Conservation (phyloP, 2,329 filamentous ascomycete genomes). For the Ilyonectria mors-panacis region DNA sequence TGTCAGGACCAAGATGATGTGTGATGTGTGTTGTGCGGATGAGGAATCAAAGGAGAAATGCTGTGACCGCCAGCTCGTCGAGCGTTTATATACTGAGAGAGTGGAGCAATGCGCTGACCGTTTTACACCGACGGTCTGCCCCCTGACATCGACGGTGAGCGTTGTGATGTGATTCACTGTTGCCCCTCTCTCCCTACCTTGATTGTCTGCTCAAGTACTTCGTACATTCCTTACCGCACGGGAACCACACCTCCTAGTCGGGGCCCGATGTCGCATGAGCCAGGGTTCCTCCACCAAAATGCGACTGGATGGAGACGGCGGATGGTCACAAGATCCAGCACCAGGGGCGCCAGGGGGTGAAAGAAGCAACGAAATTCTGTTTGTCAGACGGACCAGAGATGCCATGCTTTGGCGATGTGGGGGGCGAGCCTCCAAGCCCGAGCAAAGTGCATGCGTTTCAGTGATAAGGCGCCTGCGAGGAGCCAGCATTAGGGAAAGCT, state of each 20-base stretch:
- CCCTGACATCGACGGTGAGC: constrained; percentile 47
- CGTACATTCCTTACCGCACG: not conserved
- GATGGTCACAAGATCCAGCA: constrained; percentile 49
- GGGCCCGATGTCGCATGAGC: constrained; percentile 45
- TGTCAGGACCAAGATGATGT: constrained; percentile 15
- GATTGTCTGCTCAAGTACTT: constrained; percentile 1
- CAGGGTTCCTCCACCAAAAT: constrained; percentile 38
- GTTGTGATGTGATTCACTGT: constrained; percentile 20
- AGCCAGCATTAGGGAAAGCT: constrained; percentile 1
- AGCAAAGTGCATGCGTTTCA: constrained; percentile 32
- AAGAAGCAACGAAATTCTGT: constrained; percentile 38
- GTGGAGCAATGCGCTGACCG: constrained; percentile 44
- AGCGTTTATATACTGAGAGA: constrained; percentile 42
- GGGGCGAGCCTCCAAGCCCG: constrained; percentile 14
- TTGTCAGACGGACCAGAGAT: constrained; percentile 37
- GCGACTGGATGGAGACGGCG: constrained; percentile 44
- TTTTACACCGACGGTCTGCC: constrained; percentile 36
- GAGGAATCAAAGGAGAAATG: constrained; percentile 33
- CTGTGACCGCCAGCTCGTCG: constrained; percentile 22
- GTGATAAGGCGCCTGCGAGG: constrained; percentile 25
- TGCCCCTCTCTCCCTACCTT: constrained; percentile 20
- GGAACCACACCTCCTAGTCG: not conserved
- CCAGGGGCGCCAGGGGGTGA: constrained; percentile 35
- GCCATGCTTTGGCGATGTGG: constrained; percentile 36
- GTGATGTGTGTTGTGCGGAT: constrained; percentile 28